Percentiles rank a stretch among this genome's conserved stretches.
Evolutionary conservation across 2,329 filamentous ascomycete genomes (phyloP).

Genomic region (Aspergillus fumigatiaffinis): DNA sequence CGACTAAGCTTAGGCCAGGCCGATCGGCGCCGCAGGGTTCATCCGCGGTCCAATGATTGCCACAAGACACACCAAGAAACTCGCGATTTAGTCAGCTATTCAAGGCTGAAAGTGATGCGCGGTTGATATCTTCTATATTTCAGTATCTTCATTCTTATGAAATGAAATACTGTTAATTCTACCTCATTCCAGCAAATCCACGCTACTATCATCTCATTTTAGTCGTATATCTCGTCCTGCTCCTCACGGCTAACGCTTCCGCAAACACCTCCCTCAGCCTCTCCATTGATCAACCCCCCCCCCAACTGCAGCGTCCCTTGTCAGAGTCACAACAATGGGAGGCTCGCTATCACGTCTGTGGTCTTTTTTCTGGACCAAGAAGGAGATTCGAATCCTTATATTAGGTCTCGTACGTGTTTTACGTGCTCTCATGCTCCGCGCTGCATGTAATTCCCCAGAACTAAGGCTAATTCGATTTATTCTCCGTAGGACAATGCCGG

Average conservation of each 20-base stretch:
- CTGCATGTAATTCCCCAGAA: slow-evolving; percentile 6
- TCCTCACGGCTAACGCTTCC: background rate
- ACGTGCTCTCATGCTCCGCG: slow-evolving; percentile 37
- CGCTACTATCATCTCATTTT: background rate
- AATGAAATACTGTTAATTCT: background rate
- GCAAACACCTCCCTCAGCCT: background rate
- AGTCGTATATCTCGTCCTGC: background rate
- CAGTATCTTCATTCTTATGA: background rate
- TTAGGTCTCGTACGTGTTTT: slow-evolving; percentile 75
- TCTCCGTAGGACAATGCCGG: slow-evolving; percentile 82
- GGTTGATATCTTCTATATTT: background rate
- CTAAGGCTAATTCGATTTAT: slow-evolving; percentile 12
- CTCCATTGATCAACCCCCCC: background rate
- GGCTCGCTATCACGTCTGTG: slow-evolving; percentile 56
- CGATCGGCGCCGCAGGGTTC: slow-evolving; percentile 15
- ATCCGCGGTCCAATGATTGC: slow-evolving; percentile 15
- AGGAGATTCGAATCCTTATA: slow-evolving; percentile 96
- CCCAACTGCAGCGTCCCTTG: background rate
- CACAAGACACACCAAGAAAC: slow-evolving; percentile 5
- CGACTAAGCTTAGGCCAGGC: slow-evolving; percentile 22
- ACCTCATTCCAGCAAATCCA: background rate
- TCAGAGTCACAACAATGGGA: slow-evolving; percentile 45
- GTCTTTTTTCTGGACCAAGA: slow-evolving; percentile 84
- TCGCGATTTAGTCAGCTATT: slow-evolving; percentile 21
- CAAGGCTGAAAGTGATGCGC: background rate